Base-by-base conservation (phyloP, 2,329 filamentous ascomycete species). In the Endocalyx cinctus region DNA sequence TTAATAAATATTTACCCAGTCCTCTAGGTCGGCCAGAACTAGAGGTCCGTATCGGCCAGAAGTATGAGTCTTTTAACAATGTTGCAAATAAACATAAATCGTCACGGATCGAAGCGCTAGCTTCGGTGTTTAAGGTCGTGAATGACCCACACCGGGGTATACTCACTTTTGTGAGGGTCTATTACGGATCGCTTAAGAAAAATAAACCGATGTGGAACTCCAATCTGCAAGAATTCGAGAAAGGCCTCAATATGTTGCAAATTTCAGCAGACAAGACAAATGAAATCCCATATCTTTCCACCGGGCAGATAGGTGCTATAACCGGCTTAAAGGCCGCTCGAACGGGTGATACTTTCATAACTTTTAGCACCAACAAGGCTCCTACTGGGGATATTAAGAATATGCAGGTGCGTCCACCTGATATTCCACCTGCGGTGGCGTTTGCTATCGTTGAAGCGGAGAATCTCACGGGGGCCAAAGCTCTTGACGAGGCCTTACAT, bases 241-340 rank as follows among this genome's bases (percentile, higher is more conserved):
- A 82, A 31, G 84, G 86, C 0, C 82, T 87, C 34, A 81, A 84
- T 4, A 74, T 97, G 22, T 66, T 96, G 35, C 88, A 89, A 46
- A 94, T 97, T 67, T 94, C 92, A 40, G 92, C 87, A 31, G 82
- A 82, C 22, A 86, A 94, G 52, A 84, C 89, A 0, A 77, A 94
- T 12, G 88, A 96, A 43, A 82, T 97, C 15, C 76, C 82, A 14
- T 77, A 81, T 17, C 84, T 98, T 23, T 69, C 78, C 4, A 79
- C 87, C 1, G 92, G 92, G 1, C 89, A 97, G 55, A 98, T 98
- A 40, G 92, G 92, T 19, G 92, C 95, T 4, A 82, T 98, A 31
- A 82, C 85, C 11, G 92, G 90, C 0, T 73, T 97, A 13, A 96
- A 95, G 56, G 77, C 84, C 50, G 84, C 90, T n/a, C 76, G 92